A percentile compares a stretch with the other conserved stretches of the same genome.
phyloP scores from a whole-genome alignment of 352 stramenopile genomes.

The Phytophthora citricola region DNA sequence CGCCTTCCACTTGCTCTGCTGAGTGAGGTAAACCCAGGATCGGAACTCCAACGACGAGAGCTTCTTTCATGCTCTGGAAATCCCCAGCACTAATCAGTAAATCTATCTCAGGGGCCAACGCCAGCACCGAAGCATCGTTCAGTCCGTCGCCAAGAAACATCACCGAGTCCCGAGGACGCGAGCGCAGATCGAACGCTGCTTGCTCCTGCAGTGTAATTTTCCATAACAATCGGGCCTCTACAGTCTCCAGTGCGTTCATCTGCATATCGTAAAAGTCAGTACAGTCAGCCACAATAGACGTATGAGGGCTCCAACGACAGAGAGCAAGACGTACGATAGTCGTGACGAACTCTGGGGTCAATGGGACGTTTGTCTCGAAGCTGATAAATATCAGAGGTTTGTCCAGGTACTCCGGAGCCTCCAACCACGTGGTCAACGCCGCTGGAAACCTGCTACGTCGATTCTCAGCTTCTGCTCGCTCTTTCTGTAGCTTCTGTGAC shows the following conservation, averaged over 20 bases:
- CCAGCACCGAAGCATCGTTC: slow-evolving; percentile 57
- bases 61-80: slow-evolving; percentile 65
- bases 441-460: slow-evolving; percentile 40
- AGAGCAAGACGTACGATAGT: slow-evolving; percentile 48
- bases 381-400: slow-evolving; percentile 67
- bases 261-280: slow-evolving; percentile 14
- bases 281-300: slow-evolving; percentile 14
- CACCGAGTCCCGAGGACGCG: slow-evolving; percentile 49
- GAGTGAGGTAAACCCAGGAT: slow-evolving; percentile 78
- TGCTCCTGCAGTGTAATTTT: slow-evolving; percentile 65
- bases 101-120: slow-evolving; percentile 41
- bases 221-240: slow-evolving; percentile 64
- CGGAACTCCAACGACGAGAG: slow-evolving; percentile 63
- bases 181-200: slow-evolving; percentile 62
- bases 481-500: slow-evolving; percentile 36
- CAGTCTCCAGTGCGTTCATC: slow-evolving; percentile 64
- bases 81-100: slow-evolving; percentile 74
- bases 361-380: slow-evolving; percentile 53
- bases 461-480: slow-evolving; percentile 22
- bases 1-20: slow-evolving; percentile 76
- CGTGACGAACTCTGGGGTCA: slow-evolving; percentile 63
- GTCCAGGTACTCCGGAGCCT: slow-evolving; percentile 26
- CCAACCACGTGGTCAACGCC: slow-evolving; percentile 48
- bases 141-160: slow-evolving; percentile 59
- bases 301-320: not conserved